These are phyloP conservation scores for Termitomyces sp. DNA, from an alignment of 768 basidiomycete species.

Conservation along the genomic window DNA sequence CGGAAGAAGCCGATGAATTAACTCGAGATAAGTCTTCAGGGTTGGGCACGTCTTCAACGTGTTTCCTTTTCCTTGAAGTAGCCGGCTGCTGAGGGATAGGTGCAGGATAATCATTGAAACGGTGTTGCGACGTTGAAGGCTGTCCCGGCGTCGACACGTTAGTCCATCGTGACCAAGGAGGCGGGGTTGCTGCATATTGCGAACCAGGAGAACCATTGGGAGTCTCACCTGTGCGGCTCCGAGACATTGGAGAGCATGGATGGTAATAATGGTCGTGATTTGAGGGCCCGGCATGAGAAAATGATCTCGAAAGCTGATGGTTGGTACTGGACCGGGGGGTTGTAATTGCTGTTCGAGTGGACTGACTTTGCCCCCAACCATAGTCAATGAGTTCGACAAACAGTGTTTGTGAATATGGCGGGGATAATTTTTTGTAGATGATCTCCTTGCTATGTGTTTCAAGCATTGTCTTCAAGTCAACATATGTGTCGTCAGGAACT, in stretches of 20 bases:
- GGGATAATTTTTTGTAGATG: constrained; percentile 63
- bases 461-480: constrained; percentile 72
- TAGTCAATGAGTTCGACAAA: constrained; percentile 73
- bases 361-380: constrained; percentile 52
- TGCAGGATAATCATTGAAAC: constrained; percentile 30
- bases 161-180: constrained; percentile 50
- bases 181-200: constrained; percentile 28
- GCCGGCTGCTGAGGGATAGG: constrained; percentile 34
- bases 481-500: constrained; percentile 53
- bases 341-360: constrained; percentile 20
- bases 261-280: constrained; percentile 14
- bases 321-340: constrained; percentile 20
- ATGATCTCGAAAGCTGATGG: constrained; percentile 18
- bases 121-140: constrained; percentile 42
- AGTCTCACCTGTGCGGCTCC: constrained; percentile 10
- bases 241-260: constrained; percentile 18
- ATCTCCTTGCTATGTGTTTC: constrained; percentile 71
- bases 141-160: constrained; percentile 41
- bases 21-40: constrained; percentile 22
- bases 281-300: constrained; percentile 15
- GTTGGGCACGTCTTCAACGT: constrained; percentile 32
- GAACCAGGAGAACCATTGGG: constrained; percentile 17
- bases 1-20: constrained; percentile 22
- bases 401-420: constrained; percentile 62
- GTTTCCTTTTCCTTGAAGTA: constrained; percentile 44